These are phyloP conservation scores for Mycosphaerella arachidis DNA, from an alignment of 2,329 filamentous ascomycete species.

Conservation along the genomic window DNA sequence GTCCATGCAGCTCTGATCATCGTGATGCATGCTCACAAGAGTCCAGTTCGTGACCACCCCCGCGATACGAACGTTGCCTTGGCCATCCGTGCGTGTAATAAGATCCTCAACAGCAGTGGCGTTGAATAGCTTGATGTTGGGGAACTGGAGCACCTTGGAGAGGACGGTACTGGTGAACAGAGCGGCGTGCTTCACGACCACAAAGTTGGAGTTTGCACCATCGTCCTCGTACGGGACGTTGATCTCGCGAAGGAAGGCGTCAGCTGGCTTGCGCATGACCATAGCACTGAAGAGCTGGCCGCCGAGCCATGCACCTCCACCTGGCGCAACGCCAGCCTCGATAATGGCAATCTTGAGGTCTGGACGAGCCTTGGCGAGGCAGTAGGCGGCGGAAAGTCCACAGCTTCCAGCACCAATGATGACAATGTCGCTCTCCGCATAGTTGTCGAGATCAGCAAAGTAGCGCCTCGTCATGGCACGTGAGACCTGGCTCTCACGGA, in stretches of 20 bases:
- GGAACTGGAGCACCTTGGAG: conserved; percentile 74
- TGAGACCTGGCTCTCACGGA: conserved; percentile 84
- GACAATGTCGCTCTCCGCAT: conserved; percentile 90
- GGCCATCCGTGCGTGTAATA: conserved; percentile 66
- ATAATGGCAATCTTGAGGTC: conserved; percentile 90
- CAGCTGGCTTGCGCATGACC: conserved; percentile 90
- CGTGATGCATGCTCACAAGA: conserved; percentile 61
- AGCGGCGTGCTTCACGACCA: conserved; percentile 90
- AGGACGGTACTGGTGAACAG: conserved; percentile 87
- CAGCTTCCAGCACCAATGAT: conserved; percentile 89
- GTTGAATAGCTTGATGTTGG: conserved; percentile 96
- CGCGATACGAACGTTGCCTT: conserved; percentile 63
- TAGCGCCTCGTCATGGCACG: conserved; percentile 92
- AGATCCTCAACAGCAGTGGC: conserved; percentile 88
- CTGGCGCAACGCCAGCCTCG: conserved; percentile 81
- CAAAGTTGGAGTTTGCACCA: conserved; percentile 59
- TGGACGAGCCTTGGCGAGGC: conserved; percentile 74
- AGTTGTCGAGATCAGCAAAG: conserved; percentile 81
- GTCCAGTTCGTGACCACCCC: conserved; percentile 97
- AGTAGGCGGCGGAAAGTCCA: conserved; percentile 78
- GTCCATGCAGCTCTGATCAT: conserved; percentile 82
- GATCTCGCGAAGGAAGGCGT: conserved; percentile 75
- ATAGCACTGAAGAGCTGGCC: conserved; percentile 93
- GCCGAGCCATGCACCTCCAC: conserved; percentile 86
- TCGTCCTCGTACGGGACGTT: conserved; percentile 86